Base-by-base conservation (phyloP, 2,329 filamentous ascomycete species). In the Phyllosticta citriasiana region DNA sequence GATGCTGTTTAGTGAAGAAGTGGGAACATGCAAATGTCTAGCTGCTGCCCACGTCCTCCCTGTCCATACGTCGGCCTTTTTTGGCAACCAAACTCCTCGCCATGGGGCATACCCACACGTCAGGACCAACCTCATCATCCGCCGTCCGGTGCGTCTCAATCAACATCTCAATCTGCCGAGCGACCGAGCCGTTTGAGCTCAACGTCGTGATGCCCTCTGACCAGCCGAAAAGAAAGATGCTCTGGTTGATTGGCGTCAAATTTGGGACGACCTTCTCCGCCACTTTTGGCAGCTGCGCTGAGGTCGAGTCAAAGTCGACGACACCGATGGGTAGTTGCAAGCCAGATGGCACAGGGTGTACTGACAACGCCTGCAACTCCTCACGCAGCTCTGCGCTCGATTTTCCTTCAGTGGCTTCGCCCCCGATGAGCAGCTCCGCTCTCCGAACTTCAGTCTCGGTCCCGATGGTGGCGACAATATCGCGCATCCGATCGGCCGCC, bases 161-260 rank as follows among this genome's bases (percentile, higher is more conserved):
- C 2, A 79, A 75, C 25, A 69, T 71, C 65, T 88, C 84, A 53
- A 92, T 83, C 65, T 86, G 81, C 65, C 84, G 88, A 24, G 84
- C 82, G 53, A 88, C 84, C 1, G 82, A 82, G 24, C 82, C 80
- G 69, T 92, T 91, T 64, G 85, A 87, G 2, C 87, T 89, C 57
- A 92, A 74, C 0, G 88, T 91, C 1, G 86, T 88, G 26, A 82
- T 69, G 0, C 80, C 76, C 8, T 77, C 74, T 9, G 79, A 78
- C 88, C 88, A 92, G 16, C 88, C 88, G 67, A 85, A 85, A 58
- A 88, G 76, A 68, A 91, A 89, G 8, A 90, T 87, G 22, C 86
- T 85, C 59, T 79, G 74, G 67, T 89, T 91, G 61, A 88, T 84
- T 12, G 78, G 73, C 0, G 82, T 84, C 57, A 88, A 75, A 5